Evolutionary conservation across 2,329 filamentous ascomycete species (phyloP), one percentile per base, ranked within the genome.

Genomic region (Aspergillus candidus): DNA sequence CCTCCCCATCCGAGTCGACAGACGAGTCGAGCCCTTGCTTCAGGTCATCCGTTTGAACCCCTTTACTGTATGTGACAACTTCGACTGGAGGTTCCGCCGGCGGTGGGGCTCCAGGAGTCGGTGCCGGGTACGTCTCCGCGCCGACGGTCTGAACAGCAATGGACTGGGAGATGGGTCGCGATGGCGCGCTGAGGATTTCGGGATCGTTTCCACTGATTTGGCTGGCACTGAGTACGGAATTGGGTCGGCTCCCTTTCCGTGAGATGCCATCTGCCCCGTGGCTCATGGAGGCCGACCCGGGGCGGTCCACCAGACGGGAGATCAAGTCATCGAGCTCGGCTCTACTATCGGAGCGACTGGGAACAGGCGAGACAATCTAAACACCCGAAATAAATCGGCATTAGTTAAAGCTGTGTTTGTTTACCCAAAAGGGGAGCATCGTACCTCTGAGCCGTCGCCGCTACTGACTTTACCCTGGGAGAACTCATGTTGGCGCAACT

Each of bases 61-160:
- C 90, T 72, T 96, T 97, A 75, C 87, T 97, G 74, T 98, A 98
- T 41, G 89, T 94, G 61, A 94, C 89, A 47, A 94, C 76, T 67
- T 98, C 93, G 52, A 72, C 71, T 56, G 72, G 75, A 41, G 68
- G 62, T 51, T 74, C 59, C 57, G 64, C 61, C 53, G 60, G 44
- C 8, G 53, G 84, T 80, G 43, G 84, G 79, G 30, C 86, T 66
- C 95, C 90, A 68, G 85, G 89, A 48, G 93, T 79, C 22, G 22
- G 22, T 30, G 87, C 89, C 13, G 83, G 81, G 41, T 88, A 74
- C 6, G 86, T 77, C 10, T 80, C 81, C 1, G 89, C 84, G 6
- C 82, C 84, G 14, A 95, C 78, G 3, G 81, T 84, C 59, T 91
- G 88, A 12, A 78, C 76, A 31, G 76, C 72, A 41, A 71, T 70